phyloP scores from a whole-genome alignment of 176 grass and related monocot species.

The Miscanthus lutarioriparius region DNA sequence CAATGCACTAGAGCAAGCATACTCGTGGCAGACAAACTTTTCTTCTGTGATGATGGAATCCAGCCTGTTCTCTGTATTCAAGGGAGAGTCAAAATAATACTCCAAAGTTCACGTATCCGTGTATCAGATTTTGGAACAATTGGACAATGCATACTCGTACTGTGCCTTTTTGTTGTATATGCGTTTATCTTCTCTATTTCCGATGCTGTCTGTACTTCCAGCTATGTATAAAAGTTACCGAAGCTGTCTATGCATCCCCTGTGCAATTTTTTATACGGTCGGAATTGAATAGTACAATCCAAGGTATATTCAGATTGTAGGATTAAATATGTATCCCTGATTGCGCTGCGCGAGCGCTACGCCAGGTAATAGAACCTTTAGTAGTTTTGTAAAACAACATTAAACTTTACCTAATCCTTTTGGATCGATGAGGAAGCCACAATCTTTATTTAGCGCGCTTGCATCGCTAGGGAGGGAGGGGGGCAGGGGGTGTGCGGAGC shows the following conservation, averaged over 20 bases:
- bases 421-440: no score
- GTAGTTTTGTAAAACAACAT: not conserved
- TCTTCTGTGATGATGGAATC: constrained; percentile 21
- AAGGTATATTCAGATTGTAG: not conserved
- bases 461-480: no score
- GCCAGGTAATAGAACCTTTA: no score
- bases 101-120: not conserved
- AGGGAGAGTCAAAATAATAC: not conserved
- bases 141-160: not conserved
- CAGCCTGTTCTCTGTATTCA: not conserved
- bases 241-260: not conserved
- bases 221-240: not conserved
- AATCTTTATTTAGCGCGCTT: no score
- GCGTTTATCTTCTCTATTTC: not conserved
- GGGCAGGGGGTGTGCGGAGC: no score
- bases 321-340: not conserved
- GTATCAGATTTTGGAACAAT: not conserved
- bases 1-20: not conserved
- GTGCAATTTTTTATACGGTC: not conserved
- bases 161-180: not conserved
- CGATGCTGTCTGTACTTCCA: not conserved
- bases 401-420: not conserved
- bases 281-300: not conserved
- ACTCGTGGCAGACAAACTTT: not conserved
- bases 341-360: not conserved